These are phyloP conservation scores for Pichia inconspicua DNA, from an alignment of 1,139 yeast species.

Conservation along the genomic window DNA sequence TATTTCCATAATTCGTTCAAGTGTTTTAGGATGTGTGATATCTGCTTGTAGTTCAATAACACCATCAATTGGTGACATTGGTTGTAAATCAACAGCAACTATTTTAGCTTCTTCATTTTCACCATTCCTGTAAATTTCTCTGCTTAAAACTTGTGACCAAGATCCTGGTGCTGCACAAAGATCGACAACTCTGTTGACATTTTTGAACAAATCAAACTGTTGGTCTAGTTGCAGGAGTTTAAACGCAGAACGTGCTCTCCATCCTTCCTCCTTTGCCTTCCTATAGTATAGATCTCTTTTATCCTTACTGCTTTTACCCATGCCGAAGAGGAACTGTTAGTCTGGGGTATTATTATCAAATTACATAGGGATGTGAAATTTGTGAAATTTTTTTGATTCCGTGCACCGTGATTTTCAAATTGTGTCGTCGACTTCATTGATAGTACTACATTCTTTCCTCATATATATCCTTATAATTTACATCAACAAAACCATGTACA, in stretches of 20 bases:
- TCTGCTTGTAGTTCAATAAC: slow-evolving; percentile 91
- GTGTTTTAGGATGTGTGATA: slow-evolving; percentile 89
- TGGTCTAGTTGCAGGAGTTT: slow-evolving; percentile 84
- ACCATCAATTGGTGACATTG: slow-evolving; percentile 90
- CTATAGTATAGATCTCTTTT: slow-evolving; percentile 84
- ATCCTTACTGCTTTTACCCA: slow-evolving; percentile 96
- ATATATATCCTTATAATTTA: too few relatives aligned
- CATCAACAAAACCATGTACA: background rate
- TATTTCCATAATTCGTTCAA: slow-evolving; percentile 61
- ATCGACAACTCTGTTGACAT: slow-evolving; percentile 79
- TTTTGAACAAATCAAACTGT: slow-evolving; percentile 73
- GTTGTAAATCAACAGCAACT: slow-evolving; percentile 92
- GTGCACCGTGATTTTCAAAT: background rate
- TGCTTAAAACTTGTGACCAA: slow-evolving; percentile 93
- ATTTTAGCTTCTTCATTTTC: slow-evolving; percentile 50
- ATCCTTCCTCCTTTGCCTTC: slow-evolving; percentile 94
- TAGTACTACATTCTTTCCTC: background rate
- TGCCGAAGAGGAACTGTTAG: slow-evolving; percentile 22
- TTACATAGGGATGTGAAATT: too few relatives aligned
- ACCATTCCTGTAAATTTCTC: slow-evolving; percentile 42
- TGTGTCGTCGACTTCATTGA: background rate
- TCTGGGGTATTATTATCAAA: too few relatives aligned
- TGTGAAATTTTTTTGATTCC: background rate
- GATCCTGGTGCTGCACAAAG: slow-evolving; percentile 99
- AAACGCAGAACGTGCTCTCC: slow-evolving; percentile 95